phyloP scores from a whole-genome alignment of 2,329 filamentous ascomycete genomes.

The Penicillium sp. region DNA sequence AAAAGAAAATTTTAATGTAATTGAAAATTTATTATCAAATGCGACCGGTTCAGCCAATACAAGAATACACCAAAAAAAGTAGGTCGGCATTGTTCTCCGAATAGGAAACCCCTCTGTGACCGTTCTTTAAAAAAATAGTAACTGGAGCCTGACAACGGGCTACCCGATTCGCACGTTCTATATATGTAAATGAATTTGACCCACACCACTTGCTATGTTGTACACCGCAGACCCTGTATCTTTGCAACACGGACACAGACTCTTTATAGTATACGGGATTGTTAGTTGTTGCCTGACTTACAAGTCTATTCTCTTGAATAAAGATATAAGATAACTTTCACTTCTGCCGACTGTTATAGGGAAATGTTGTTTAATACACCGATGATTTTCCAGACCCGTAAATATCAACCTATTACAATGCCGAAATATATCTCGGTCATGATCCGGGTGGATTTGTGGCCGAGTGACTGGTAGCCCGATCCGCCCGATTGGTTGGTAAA shows the following conservation, averaged over 20 bases:
- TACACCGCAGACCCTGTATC: not conserved
- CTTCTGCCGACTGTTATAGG: not conserved
- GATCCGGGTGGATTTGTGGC: not conserved
- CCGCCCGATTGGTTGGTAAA: not conserved
- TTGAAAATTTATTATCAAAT: not conserved
- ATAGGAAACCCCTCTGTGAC: not conserved
- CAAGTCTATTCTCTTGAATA: no score
- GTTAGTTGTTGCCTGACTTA: not conserved
- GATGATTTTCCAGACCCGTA: not conserved
- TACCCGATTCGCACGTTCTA: not conserved
- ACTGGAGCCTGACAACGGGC: slow-evolving; percentile 1
- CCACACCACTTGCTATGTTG: not conserved
- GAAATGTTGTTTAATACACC: not conserved
- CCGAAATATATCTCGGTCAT: not conserved
- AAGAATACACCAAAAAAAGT: not conserved
- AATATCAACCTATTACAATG: slow-evolving; percentile 1
- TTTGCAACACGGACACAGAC: no score
- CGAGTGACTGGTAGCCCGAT: not conserved
- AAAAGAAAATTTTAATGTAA: not conserved
- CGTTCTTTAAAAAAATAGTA: not conserved
- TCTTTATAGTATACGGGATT: not conserved
- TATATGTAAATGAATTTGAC: not conserved
- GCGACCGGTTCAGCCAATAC: slow-evolving; percentile 2
- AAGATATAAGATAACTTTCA: no score
- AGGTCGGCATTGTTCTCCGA: not conserved